phyloP scores from a whole-genome alignment of 1,139 yeast species.

The Yamadazyma taylorii region DNA sequence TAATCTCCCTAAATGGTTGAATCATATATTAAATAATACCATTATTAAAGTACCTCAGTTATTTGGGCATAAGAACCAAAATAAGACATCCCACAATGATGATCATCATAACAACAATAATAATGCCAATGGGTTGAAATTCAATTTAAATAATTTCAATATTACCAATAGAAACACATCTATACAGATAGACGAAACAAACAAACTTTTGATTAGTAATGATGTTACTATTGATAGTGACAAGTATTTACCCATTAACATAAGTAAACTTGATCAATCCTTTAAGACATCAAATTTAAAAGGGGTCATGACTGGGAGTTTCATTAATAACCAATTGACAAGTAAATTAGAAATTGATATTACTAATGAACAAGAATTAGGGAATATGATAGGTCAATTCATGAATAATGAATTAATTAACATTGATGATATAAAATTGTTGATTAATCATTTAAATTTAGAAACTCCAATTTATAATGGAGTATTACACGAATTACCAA shows the following conservation, averaged over 20 bases:
- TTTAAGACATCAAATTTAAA: background rate
- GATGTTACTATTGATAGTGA: background rate
- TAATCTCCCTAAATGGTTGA: conserved; percentile 14
- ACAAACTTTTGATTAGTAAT: background rate
- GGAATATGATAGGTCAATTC: background rate
- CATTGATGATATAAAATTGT: background rate
- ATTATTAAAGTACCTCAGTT: conserved; percentile 6
- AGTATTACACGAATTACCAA: background rate
- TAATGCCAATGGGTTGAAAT: no score
- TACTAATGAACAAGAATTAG: background rate
- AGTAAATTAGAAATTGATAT: conserved; percentile 1
- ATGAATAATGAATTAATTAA: background rate
- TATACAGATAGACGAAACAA: background rate
- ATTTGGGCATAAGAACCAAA: background rate
- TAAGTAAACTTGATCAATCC: background rate
- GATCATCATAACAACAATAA: no score
- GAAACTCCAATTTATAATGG: background rate
- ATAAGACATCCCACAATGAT: background rate
- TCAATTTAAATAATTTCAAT: background rate
- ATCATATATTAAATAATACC: conserved; percentile 12
- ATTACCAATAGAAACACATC: background rate
- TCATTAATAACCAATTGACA: background rate
- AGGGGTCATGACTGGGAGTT: conserved; percentile 2
- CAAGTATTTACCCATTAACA: background rate
- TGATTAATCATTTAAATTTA: background rate